phyloP scores from a whole-genome alignment of 805 yeast genomes.

The Jamesozyma jinghongensis region DNA sequence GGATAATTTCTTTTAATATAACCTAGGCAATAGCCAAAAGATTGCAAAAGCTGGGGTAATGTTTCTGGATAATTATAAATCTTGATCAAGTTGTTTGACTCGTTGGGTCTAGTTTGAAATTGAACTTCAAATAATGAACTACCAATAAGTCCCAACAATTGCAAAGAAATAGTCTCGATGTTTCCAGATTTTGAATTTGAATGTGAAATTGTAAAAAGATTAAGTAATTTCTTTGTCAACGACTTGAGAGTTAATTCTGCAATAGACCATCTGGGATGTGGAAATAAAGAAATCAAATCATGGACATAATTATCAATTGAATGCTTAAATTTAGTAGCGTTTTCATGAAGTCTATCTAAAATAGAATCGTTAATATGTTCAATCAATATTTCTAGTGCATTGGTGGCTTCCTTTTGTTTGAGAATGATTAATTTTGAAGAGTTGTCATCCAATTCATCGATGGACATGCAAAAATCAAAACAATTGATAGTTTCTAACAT shows the following conservation, averaged over 20 bases:
- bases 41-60: slow-evolving; percentile 10
- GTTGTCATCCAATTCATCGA: slow-evolving; percentile 1
- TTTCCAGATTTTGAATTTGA: slow-evolving; percentile 32
- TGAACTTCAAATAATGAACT: slow-evolving; percentile 34
- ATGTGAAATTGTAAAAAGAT: slow-evolving; percentile 31
- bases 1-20: slow-evolving; percentile 4
- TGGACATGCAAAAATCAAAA: slow-evolving; percentile 4
- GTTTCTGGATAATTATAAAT: slow-evolving; percentile 20
- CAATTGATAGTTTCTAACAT: slow-evolving; percentile 22
- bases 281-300: slow-evolving; percentile 45
- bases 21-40: slow-evolving; percentile 11
- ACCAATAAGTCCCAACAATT: slow-evolving; percentile 54
- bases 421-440: slow-evolving; percentile 2
- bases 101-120: slow-evolving; percentile 10
- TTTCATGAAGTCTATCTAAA: slow-evolving; percentile 15
- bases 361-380: slow-evolving; percentile 22
- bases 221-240: slow-evolving; percentile 37
- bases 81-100: slow-evolving; percentile 15
- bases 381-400: slow-evolving; percentile 6
- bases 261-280: slow-evolving; percentile 54
- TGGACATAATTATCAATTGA: slow-evolving; percentile 45
- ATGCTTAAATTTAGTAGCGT: slow-evolving; percentile 29
- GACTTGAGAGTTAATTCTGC: slow-evolving; percentile 43
- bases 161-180: slow-evolving; percentile 46
- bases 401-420: slow-evolving; percentile 3